Evolutionary conservation across 129 eudicot species (phyloP).

Genomic region (Saussurea involucrata): DNA sequence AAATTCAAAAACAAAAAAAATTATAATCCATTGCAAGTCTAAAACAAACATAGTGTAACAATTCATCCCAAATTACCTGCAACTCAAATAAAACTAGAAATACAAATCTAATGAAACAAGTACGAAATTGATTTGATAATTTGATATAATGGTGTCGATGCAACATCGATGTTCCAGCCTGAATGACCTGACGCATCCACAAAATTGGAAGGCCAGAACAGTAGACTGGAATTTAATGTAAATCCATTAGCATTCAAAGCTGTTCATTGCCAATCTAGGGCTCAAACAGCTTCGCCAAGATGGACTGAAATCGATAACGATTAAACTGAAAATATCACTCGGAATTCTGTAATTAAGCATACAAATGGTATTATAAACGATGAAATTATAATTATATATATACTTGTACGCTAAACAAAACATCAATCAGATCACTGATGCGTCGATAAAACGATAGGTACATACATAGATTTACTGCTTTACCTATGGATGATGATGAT

Average conservation of each 20-base stretch:
- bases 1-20: background rate
- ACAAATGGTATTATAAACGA: background rate
- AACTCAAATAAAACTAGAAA: background rate
- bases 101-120: background rate
- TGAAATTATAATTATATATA: background rate
- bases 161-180: constrained; percentile 19
- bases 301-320: constrained; percentile 16
- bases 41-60: background rate
- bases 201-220: constrained; percentile 15
- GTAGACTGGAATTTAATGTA: constrained; percentile 12
- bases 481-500: background rate
- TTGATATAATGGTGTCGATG: background rate
- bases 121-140: background rate
- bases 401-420: too few relatives aligned
- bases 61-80: background rate
- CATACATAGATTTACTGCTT: too few relatives aligned
- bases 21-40: background rate
- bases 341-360: background rate
- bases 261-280: constrained; percentile 16
- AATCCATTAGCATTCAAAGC: constrained; percentile 49
- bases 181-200: constrained; percentile 27
- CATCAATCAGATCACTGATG: background rate
- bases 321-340: background rate
- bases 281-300: constrained; percentile 43
- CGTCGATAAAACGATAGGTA: background rate